Percentiles rank a stretch among this genome's conserved stretches.
Conservation (phyloP, 73 alveolate genomes). For the Breviolum minutum region DNA sequence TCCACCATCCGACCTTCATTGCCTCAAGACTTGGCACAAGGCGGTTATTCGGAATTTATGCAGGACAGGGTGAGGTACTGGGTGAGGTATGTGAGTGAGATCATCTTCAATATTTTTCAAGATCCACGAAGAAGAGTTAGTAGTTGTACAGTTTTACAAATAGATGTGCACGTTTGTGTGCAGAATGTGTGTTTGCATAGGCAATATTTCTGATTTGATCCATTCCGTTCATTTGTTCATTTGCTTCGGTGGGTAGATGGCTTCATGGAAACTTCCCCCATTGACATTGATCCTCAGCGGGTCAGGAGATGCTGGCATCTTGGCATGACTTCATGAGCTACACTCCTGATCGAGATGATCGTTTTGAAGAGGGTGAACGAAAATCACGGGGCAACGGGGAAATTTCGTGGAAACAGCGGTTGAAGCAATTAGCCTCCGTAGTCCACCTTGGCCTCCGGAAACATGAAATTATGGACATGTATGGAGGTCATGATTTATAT, state of each 20-base stretch:
- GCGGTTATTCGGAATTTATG: slow-evolving; percentile 64
- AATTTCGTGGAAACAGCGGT: slow-evolving; percentile 33
- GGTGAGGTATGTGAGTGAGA: not conserved
- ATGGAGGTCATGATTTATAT: slow-evolving; percentile 36
- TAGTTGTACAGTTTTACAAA: too few species aligned
- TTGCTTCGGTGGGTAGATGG: not conserved
- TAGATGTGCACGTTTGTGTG: too few species aligned
- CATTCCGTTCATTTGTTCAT: not conserved
- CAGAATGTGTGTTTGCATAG: too few species aligned
- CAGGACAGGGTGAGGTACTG: not conserved
- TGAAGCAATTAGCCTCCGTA: slow-evolving; percentile 38
- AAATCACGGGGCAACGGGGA: slow-evolving; percentile 28
- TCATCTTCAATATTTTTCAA: too few species aligned
- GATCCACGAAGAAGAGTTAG: too few species aligned
- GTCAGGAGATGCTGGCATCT: slow-evolving; percentile 7
- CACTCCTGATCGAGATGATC: slow-evolving; percentile 4
- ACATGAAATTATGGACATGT: slow-evolving; percentile 46
- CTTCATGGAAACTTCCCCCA: not conserved
- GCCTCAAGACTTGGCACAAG: slow-evolving; percentile 20
- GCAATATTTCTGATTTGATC: not conserved
- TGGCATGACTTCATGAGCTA: slow-evolving; percentile 56
- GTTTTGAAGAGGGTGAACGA: slow-evolving; percentile 29
- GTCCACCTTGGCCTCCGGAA: slow-evolving; percentile 29
- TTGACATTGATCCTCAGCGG: not conserved
- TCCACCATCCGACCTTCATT: slow-evolving; percentile 66